Evolutionary conservation across 345 rosid species (phyloP), one percentile per base, ranked within the genome.

Genomic region (Excoecaria cochinchinensis): DNA sequence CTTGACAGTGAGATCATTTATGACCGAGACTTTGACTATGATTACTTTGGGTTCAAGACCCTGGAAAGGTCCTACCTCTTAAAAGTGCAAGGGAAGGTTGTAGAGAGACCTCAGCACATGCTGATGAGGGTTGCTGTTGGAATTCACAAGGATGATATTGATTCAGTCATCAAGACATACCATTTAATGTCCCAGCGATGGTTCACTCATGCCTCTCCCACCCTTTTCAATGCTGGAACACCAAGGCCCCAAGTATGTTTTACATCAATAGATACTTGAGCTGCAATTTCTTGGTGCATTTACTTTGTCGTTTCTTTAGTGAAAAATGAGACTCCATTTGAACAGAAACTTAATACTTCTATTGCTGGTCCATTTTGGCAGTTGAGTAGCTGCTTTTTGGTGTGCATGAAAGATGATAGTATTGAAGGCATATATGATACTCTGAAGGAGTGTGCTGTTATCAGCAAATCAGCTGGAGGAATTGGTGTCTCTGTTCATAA

Each of bases 161-260:
- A 90, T 69, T 90, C 95, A 66, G 90, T 66, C 4, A 81, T 94
- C 79, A 82, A 78, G 79, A 91, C 98, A 17, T 94, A 94, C 78
- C 98, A 91, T 75, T 80, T 90, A 86, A 94, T 94, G 97, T 91
- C 97, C 72, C 98, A 94, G 47, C 79, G 98, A 52, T 91, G 95
- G 98, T 94, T 94, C 81, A 94, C 97, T 75, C 98, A 92, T 88
- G 98, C 98, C 57, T 90, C 97, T 68, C 97, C 98, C 52, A 94
- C 97, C 14, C 96, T 94, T 72, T 94, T 92, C 78, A 94, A 94
- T 77, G 92, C 92, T 10, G 97, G 98, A 62, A 94, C 97, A 15
- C 97, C 96, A 62, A 92, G 92, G 82, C 91, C 97, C 16, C 98
- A 92, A 73, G 96, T 92, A 77, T 62, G 85, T 65, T 61, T 10